These are phyloP conservation scores for Ceratocystis ficicola DNA, from an alignment of 2,329 filamentous ascomycete species.

Conservation along the genomic window DNA sequence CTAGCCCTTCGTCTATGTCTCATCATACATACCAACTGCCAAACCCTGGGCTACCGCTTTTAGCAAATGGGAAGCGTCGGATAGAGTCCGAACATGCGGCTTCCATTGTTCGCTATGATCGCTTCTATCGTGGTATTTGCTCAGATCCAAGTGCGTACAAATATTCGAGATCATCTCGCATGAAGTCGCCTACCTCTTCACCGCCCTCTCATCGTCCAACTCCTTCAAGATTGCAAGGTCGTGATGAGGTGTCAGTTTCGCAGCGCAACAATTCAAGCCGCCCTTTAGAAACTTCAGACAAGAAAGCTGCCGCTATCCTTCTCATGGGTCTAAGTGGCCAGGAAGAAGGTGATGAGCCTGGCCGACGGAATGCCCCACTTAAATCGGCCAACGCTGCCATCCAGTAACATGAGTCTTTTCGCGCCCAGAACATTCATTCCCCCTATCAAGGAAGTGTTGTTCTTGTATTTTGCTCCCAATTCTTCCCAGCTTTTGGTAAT, in stretches of 20 bases:
- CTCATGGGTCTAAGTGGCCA: constrained; percentile 38
- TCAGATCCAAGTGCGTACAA: constrained; percentile 13
- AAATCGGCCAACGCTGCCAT: constrained; percentile 21
- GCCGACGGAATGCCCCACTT: constrained; percentile 16
- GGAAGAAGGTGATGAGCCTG: constrained; percentile 26
- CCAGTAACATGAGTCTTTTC: constrained; percentile 29
- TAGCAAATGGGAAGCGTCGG: constrained; percentile 12
- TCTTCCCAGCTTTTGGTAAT: constrained; percentile 3
- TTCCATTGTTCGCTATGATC: constrained; percentile 14
- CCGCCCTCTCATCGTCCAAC: not conserved
- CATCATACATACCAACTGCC: not conserved
- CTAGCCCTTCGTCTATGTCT: not conserved
- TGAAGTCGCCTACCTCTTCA: not conserved
- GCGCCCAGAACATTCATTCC: not conserved
- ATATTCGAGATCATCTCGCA: not conserved
- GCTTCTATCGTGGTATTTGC: constrained; percentile 2
- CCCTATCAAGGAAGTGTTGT: not conserved
- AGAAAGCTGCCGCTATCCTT: constrained; percentile 36
- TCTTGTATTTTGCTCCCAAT: not conserved
- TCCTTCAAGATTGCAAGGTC: not conserved
- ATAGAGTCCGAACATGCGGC: constrained; percentile 17
- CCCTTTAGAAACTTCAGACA: constrained; percentile 27
- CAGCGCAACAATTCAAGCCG: not conserved
- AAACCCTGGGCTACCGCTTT: not conserved
- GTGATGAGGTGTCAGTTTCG: not conserved